Evolutionary conservation across 148 eudicot genomes (phyloP), one percentile per base, ranked within the genome.

Genomic region (Rhododendron kiyosumense): DNA sequence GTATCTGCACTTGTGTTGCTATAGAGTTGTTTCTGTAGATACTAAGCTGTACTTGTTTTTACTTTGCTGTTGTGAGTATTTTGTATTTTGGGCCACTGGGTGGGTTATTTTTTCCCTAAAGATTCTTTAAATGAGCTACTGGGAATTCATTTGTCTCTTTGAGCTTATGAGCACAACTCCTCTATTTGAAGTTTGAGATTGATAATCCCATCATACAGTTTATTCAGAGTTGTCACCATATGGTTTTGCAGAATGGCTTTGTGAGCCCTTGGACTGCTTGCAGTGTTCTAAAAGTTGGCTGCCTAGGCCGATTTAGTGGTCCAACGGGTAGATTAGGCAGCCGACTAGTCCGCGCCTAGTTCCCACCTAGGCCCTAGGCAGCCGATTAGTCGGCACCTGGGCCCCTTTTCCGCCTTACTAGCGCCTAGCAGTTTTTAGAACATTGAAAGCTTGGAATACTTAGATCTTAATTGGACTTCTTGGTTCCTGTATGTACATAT

Each of bases 91-190:
- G 18, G 75, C 75, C 75, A 69, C 75, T 26, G 75, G 4, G 30
- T 65, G 28, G 8, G 71, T 45, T 69, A 45, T 45, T 65, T 65
- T 45, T 8, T 9, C 45, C 79, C 86, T 41, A 77, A 85, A 80
- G 82, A 74, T 81, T 85, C 32, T 61, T 84, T 73, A 54, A 71
- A 84, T 84, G 73, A 84, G 32, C 20, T 17, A 7, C 4, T 57
- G 34, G 34, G 38, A 83, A 71, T 83, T 26, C 34, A 45, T 67
- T 83, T 43, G 18, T 46, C 38, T 45, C 79, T 79, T 24, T 80
- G 7, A 76, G 54, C 22, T 18, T 22, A 14, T 28, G 15, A 43
- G 61, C 61, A 26, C 38, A n/a, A 18, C 83, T 69, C 36, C 4
- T 14, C 38, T 17, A 69, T 69, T 69, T 69, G 75, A 81, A 51